These are phyloP conservation scores for Eucalyptus pumila DNA, from an alignment of 345 rosid species.

Conservation along the genomic window DNA sequence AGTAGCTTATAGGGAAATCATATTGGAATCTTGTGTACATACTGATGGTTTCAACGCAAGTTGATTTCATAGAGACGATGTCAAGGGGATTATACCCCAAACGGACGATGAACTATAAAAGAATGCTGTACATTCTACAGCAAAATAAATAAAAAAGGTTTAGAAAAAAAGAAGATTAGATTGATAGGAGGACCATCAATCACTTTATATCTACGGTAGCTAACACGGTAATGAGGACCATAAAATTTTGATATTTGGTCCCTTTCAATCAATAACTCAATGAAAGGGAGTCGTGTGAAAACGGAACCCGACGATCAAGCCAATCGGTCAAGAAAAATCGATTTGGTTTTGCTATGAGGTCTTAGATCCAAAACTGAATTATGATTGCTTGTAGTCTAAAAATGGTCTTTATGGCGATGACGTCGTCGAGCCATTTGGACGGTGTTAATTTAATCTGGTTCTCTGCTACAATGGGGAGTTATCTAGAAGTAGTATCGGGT, in stretches of 20 bases:
- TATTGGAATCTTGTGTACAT: background rate
- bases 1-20: background rate
- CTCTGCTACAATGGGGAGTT: background rate
- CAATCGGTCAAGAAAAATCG: background rate
- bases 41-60: background rate
- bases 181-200: background rate
- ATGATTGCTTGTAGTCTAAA: background rate
- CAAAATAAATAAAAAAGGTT: background rate
- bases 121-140: background rate
- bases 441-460: background rate
- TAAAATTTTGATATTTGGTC: background rate
- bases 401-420: background rate
- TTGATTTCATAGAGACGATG: background rate
- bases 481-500: background rate
- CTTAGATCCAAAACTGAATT: background rate
- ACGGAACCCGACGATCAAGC: background rate
- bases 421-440: background rate
- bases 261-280: background rate
- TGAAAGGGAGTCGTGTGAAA: background rate
- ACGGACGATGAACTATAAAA: background rate
- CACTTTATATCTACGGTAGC: background rate
- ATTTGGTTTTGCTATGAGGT: background rate
- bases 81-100: background rate
- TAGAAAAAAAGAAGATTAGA: background rate
- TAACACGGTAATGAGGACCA: background rate